Evolutionary conservation across 805 yeast species (phyloP).

Genomic region (Maudiozyma turicensis): DNA sequence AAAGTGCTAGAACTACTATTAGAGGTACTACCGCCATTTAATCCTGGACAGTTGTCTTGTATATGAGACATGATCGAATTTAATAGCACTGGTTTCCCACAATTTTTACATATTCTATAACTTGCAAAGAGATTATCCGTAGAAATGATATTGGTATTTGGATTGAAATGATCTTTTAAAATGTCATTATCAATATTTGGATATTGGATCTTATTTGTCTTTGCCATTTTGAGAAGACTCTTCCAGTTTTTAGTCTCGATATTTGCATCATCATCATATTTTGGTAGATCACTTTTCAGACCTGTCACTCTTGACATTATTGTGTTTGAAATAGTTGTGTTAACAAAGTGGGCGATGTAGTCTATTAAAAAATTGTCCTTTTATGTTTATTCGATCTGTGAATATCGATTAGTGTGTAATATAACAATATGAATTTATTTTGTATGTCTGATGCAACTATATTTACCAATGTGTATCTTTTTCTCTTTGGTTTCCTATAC

Average conservation of each 20-base stretch:
- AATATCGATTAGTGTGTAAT: no score
- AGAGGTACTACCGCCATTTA: not conserved
- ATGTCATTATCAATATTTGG: constrained; percentile 7
- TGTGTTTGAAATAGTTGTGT: not conserved
- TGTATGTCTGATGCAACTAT: no score
- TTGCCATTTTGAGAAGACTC: constrained; percentile 5
- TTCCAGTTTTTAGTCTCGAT: constrained; percentile 12
- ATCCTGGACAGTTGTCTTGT: constrained; percentile 16
- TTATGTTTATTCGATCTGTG: no score
- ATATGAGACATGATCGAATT: constrained; percentile 23
- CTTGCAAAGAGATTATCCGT: constrained; percentile 2
- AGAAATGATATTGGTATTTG: constrained; percentile 12
- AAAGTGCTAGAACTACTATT: not conserved
- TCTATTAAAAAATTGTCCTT: not conserved
- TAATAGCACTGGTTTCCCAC: constrained; percentile 25
- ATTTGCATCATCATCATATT: not conserved
- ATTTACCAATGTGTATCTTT: no score
- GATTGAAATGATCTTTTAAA: constrained; percentile 15
- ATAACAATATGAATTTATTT: no score
- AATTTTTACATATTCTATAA: constrained; percentile 26
- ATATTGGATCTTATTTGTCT: not conserved
- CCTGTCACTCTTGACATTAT: not conserved
- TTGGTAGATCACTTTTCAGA: not conserved
- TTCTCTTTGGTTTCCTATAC: no score
- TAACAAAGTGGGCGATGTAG: not conserved